Conservation (phyloP, 1,284 basidiomycete species). For the Ustilago xerochloae region DNA sequence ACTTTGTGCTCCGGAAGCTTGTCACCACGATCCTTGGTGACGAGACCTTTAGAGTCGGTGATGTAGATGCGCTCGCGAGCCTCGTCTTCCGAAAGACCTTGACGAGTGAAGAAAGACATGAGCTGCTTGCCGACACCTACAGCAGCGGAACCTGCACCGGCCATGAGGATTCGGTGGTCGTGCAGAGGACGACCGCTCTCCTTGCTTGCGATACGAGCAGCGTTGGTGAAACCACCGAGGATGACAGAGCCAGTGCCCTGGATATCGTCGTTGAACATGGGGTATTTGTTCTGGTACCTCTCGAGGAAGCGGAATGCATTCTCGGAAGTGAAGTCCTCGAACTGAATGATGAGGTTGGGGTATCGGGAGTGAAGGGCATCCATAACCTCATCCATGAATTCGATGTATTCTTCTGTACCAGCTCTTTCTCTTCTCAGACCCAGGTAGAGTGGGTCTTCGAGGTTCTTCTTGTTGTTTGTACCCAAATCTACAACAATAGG, state of each 20-base stretch:
- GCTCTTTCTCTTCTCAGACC: constrained; percentile 73
- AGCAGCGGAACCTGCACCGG: constrained; percentile 87
- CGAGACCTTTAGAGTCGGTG: constrained; percentile 65
- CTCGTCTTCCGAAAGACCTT: constrained; percentile 62
- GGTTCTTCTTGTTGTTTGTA: constrained; percentile 83
- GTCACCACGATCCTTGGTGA: constrained; percentile 64
- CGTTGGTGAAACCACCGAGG: constrained; percentile 88
- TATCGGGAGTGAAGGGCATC: constrained; percentile 71
- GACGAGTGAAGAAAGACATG: constrained; percentile 63
- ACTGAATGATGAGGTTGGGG: constrained; percentile 87
- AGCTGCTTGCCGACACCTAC: constrained; percentile 74
- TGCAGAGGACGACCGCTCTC: constrained; percentile 78
- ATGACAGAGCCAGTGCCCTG: constrained; percentile 77
- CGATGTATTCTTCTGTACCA: constrained; percentile 69
- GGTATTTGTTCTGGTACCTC: constrained; percentile 63
- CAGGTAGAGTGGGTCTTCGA: constrained; percentile 90
- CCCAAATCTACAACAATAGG: constrained; percentile 80
- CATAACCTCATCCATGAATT: constrained; percentile 95
- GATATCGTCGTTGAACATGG: constrained; percentile 81
- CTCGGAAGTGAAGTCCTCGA: constrained; percentile 73
- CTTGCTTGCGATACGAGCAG: constrained; percentile 80
- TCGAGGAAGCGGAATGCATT: constrained; percentile 66
- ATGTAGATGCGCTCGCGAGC: constrained; percentile 64
- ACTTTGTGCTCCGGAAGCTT: constrained; percentile 62
- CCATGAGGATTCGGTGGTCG: constrained; percentile 88